These are phyloP conservation scores for Aspergillus sp. DNA, from an alignment of 2,329 filamentous ascomycete species.

Conservation along the genomic window DNA sequence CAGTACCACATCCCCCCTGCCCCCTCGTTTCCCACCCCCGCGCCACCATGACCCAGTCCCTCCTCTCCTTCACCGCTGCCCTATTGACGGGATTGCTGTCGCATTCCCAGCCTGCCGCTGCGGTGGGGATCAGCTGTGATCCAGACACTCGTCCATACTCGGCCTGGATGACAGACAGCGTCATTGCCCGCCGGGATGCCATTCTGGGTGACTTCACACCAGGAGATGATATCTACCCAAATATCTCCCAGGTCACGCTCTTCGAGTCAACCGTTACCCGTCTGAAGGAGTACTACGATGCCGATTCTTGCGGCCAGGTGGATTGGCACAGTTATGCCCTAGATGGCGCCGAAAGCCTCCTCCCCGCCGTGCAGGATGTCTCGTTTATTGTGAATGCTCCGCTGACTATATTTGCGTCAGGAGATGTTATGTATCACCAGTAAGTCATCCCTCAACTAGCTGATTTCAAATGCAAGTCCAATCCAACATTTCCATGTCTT, in stretches of 20 bases:
- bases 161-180: conserved; percentile 31
- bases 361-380: conserved; percentile 20
- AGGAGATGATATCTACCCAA: conserved; percentile 12
- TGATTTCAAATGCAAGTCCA: too few relatives aligned
- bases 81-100: neutral
- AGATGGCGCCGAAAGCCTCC: conserved; percentile 23
- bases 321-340: conserved; percentile 25
- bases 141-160: conserved; percentile 22
- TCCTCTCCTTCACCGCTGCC: neutral
- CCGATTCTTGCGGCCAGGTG: conserved; percentile 13
- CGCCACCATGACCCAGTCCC: neutral
- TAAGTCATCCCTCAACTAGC: conserved; percentile 1
- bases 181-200: conserved; percentile 28
- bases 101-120: neutral
- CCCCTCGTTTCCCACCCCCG: neutral
- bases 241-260: conserved; percentile 24
- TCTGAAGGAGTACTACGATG: conserved; percentile 17
- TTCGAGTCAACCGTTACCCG: conserved; percentile 28
- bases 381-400: conserved; percentile 23
- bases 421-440: conserved; percentile 21
- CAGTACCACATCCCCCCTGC: too few relatives aligned
- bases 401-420: conserved; percentile 25
- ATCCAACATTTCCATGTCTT: neutral
- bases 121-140: conserved; percentile 4
- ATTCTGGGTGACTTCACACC: conserved; percentile 5